These are phyloP conservation scores for Solanum lignicaule DNA, from an alignment of 257 asterid genomes.

Conservation along the genomic window DNA sequence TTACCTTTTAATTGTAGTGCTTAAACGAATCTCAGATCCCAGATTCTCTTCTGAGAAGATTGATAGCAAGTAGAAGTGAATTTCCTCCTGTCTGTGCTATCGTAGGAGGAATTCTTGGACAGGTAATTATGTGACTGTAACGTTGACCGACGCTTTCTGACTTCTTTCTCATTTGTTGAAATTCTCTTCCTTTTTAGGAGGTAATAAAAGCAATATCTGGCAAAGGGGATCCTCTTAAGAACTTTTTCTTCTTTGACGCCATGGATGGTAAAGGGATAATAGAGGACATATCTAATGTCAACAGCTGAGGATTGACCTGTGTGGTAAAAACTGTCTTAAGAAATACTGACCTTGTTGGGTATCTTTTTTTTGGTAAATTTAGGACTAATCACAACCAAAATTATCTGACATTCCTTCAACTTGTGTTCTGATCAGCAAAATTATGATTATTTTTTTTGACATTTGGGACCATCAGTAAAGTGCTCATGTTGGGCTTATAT, in stretches of 20 bases:
- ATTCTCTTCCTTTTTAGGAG: slow-evolving; percentile 37
- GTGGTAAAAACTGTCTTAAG: not conserved
- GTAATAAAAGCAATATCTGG: slow-evolving; percentile 94
- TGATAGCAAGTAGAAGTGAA: slow-evolving; percentile 56
- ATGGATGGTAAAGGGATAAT: slow-evolving; percentile 81
- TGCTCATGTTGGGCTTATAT: not conserved
- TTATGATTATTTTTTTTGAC: not conserved
- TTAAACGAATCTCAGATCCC: slow-evolving; percentile 61
- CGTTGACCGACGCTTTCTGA: not conserved
- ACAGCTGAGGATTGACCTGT: slow-evolving; percentile 6
- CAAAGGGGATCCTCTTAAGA: slow-evolving; percentile 87
- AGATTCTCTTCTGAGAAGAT: slow-evolving; percentile 63
- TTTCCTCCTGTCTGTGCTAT: slow-evolving; percentile 95
- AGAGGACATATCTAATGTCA: slow-evolving; percentile 48
- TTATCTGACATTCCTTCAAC: not conserved
- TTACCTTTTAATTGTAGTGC: slow-evolving; percentile 31
- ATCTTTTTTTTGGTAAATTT: not conserved
- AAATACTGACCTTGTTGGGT: not conserved
- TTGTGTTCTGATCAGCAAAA: not conserved
- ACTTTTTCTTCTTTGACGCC: slow-evolving; percentile 81
- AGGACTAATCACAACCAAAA: not conserved
- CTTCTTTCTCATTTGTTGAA: not conserved
- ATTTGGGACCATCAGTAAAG: not conserved
- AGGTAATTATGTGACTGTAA: slow-evolving; percentile 33
- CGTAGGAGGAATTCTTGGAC: slow-evolving; percentile 92